Conservation (phyloP, 305 asterid species). For the Fraxinus sp. region DNA sequence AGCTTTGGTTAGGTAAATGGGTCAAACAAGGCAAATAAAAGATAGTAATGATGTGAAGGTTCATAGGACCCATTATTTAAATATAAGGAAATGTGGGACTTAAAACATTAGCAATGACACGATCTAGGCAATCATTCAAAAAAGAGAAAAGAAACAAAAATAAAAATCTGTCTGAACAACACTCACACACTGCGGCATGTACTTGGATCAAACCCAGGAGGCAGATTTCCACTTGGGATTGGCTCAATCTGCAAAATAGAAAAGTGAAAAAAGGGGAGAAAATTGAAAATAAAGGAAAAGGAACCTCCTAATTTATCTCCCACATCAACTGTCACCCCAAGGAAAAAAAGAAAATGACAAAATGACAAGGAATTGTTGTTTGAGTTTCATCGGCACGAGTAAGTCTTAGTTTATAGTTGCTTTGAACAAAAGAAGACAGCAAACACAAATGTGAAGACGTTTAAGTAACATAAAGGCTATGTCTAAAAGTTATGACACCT, state of each 20-base stretch:
- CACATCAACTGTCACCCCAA: conserved; percentile 23
- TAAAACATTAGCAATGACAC: not conserved
- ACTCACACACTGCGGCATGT: conserved; percentile 98
- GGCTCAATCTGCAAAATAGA: conserved; percentile 84
- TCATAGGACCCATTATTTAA: not conserved
- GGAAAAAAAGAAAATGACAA: not conserved
- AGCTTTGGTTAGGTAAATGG: conserved; percentile 5
- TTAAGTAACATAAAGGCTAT: not conserved
- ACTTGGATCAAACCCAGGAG: conserved; percentile 92
- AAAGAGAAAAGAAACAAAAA: conserved; percentile 6
- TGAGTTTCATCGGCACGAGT: not conserved
- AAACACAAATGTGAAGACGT: not conserved
- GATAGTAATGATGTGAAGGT: not conserved
- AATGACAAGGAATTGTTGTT: not conserved
- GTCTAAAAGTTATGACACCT: not conserved
- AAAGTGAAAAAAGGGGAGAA: conserved; percentile 26
- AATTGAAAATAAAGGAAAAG: conserved; percentile 23
- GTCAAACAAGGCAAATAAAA: conserved; percentile 3
- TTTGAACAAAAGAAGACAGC: not conserved
- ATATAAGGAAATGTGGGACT: not conserved
- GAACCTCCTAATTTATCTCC: conserved; percentile 16
- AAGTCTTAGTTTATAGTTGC: not conserved
- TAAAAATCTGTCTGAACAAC: conserved; percentile 32
- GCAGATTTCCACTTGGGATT: conserved; percentile 83
- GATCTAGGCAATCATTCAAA: conserved; percentile 12